phyloP scores from a whole-genome alignment of 108 stramenopile species.

The Skeletonema grethae region DNA sequence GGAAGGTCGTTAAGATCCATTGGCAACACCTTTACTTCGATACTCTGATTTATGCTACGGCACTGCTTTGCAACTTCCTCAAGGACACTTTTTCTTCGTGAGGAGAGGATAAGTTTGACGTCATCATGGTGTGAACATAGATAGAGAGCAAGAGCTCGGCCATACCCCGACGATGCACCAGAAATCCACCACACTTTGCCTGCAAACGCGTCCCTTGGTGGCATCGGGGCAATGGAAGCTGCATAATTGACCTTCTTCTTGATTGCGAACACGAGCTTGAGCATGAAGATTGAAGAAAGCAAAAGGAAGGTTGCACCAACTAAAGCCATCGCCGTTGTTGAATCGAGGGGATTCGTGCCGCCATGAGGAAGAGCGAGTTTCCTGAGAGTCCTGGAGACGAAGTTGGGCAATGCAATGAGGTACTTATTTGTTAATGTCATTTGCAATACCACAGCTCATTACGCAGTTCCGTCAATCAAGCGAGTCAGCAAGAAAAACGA shows the following conservation, averaged over 20 bases:
- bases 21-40: constrained; percentile 5
- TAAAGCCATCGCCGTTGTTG: neutral
- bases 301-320: neutral
- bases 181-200: constrained; percentile 15
- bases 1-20: constrained; percentile 11
- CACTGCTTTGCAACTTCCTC: constrained; percentile 5
- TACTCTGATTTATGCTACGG: neutral
- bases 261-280: neutral
- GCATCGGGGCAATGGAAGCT: neutral
- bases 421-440: neutral
- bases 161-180: constrained; percentile 14
- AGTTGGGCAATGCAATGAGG: neutral
- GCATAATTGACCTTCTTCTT: neutral
- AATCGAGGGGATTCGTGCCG: neutral
- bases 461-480: neutral
- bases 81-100: constrained; percentile 3
- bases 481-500: too few relatives aligned
- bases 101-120: constrained; percentile 11
- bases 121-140: constrained; percentile 8
- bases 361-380: neutral
- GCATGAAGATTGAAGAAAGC: neutral
- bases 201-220: constrained; percentile 7
- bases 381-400: neutral
- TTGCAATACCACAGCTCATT: neutral
- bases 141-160: constrained; percentile 11